phyloP scores from a whole-genome alignment of 2,329 filamentous ascomycete genomes.

The Colletotrichum liaoningense region DNA sequence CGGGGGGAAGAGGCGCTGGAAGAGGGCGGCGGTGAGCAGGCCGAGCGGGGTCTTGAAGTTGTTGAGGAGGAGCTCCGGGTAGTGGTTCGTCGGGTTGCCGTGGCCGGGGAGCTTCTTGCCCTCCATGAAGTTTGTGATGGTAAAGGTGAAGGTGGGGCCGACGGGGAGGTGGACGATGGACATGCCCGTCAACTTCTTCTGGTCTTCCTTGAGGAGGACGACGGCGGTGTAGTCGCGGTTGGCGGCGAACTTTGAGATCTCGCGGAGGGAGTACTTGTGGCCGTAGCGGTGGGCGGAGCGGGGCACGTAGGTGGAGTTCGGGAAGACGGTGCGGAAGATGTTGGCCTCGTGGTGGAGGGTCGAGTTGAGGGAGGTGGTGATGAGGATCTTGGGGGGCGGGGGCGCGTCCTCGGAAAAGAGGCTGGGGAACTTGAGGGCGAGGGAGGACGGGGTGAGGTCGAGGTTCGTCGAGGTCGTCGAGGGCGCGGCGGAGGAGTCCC shows the following conservation, averaged over 20 bases:
- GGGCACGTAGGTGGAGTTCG: conserved; percentile 87
- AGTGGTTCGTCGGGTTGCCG: conserved; percentile 87
- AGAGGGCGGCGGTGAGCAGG: conserved; percentile 86
- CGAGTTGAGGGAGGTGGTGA: conserved; percentile 91
- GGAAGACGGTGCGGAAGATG: conserved; percentile 84
- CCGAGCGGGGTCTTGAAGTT: conserved; percentile 95
- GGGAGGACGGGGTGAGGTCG: conserved; percentile 70
- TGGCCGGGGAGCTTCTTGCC: conserved; percentile 90
- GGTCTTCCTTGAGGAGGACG: conserved; percentile 88
- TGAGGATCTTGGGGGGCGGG: conserved; percentile 82
- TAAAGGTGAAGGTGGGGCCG: conserved; percentile 94
- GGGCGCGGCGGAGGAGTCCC: conserved; percentile 64
- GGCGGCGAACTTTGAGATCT: conserved; percentile 87
- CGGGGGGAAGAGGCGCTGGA: conserved; percentile 77
- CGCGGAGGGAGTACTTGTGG: conserved; percentile 91
- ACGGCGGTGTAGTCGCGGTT: conserved; percentile 88
- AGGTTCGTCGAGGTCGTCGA: conserved; percentile 73
- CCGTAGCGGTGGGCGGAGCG: conserved; percentile 85
- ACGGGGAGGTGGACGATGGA: conserved; percentile 86
- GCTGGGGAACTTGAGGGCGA: conserved; percentile 71
- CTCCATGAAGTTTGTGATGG: conserved; percentile 89
- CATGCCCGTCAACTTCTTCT: conserved; percentile 84
- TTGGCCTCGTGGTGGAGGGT: conserved; percentile 87
- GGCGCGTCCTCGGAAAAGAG: conserved; percentile 71
- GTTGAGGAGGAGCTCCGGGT: conserved; percentile 90